phyloP scores from a whole-genome alignment of 2,329 filamentous ascomycete species.

The Curvularia sp. region DNA sequence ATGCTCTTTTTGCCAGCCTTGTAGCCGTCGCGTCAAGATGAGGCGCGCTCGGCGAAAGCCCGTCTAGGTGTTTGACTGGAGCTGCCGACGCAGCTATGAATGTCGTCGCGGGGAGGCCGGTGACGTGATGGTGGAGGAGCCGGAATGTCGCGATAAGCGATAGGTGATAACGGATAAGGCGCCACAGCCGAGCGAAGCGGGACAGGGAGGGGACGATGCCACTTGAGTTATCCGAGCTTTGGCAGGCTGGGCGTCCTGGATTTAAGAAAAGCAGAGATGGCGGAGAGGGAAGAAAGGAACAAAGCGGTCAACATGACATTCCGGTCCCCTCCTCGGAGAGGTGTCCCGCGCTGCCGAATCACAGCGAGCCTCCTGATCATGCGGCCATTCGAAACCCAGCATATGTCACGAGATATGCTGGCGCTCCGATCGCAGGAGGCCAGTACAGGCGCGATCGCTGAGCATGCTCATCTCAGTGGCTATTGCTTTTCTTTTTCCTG shows the following conservation, averaged over 20 bases:
- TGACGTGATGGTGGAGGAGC: constrained; percentile 35
- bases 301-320: background rate
- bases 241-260: background rate
- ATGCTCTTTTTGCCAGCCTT: background rate
- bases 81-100: background rate
- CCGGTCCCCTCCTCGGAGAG: constrained; percentile 1
- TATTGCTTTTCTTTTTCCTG: background rate
- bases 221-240: constrained; percentile 2
- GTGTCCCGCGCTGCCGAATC: constrained; percentile 14
- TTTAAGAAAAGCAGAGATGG: background rate
- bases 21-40: background rate
- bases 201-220: constrained; percentile 7
- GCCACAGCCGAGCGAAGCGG: constrained; percentile 32
- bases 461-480: background rate
- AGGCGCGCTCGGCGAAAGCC: background rate
- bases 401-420: constrained; percentile 35
- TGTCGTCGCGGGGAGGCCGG: constrained; percentile 16
- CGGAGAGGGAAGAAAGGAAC: background rate
- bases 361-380: constrained; percentile 23
- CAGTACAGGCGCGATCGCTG: background rate
- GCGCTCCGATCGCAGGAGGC: constrained; percentile 22
- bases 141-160: constrained; percentile 29
- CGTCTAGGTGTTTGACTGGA: background rate
- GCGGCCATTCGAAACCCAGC: constrained; percentile 16
- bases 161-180: constrained; percentile 20